Conservation (phyloP, 805 yeast genomes). For the Schwanniomyces polymorphus region DNA sequence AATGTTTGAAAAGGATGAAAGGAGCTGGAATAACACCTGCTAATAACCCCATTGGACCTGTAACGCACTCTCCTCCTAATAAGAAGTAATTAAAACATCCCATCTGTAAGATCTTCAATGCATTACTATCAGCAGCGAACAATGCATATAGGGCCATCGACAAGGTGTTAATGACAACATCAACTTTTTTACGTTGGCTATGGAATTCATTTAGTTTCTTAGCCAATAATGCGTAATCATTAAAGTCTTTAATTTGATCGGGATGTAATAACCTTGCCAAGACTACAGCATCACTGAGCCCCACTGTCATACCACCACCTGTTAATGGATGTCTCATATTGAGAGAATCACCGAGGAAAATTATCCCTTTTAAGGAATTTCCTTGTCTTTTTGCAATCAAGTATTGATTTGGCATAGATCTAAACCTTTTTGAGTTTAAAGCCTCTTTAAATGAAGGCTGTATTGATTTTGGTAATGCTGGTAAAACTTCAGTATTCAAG, state of each 20-base stretch:
- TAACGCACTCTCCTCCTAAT: conserved; percentile 78
- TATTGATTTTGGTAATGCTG: conserved; percentile 63
- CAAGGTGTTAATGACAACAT: conserved; percentile 83
- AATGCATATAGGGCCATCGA: conserved; percentile 87
- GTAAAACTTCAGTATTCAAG: conserved; percentile 59
- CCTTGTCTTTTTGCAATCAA: conserved; percentile 74
- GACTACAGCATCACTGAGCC: conserved; percentile 78
- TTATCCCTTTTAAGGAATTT: conserved; percentile 56
- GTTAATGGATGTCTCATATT: conserved; percentile 98
- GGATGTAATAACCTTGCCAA: conserved; percentile 65
- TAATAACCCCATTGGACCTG: conserved; percentile 78
- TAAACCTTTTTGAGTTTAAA: conserved; percentile 52
- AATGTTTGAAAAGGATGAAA: conserved; percentile 72
- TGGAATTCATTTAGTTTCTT: conserved; percentile 68
- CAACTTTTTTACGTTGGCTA: conserved; percentile 71
- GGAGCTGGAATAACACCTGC: conserved; percentile 83
- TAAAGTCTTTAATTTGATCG: conserved; percentile 51
- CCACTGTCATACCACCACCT: conserved; percentile 99
- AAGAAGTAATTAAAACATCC: conserved; percentile 90
- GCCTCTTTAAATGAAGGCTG: conserved; percentile 72
- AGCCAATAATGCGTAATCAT: conserved; percentile 56
- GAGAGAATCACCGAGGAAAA: conserved; percentile 88
- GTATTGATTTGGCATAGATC: conserved; percentile 93
- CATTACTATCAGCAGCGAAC: conserved; percentile 79
- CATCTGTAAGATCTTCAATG: conserved; percentile 67